Conservation (phyloP, 2,329 filamentous ascomycete species). For the Hymenoscyphus albidus region DNA sequence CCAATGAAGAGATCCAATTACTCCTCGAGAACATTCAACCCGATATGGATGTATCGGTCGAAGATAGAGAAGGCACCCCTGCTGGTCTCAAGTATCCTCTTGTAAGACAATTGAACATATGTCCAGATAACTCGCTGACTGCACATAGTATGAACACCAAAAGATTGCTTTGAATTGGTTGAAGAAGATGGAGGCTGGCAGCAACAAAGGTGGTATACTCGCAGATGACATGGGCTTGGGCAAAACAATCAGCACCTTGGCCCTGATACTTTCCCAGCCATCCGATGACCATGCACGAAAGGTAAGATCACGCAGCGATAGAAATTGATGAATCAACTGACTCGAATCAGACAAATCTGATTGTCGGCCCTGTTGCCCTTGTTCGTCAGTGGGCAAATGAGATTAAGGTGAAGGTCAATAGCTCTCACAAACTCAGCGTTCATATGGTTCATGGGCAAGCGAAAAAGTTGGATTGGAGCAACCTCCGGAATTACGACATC, state of each 20-base stretch:
- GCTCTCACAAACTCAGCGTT: conserved; percentile 56
- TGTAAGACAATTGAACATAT: conserved; percentile 16
- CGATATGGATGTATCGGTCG: conserved; percentile 60
- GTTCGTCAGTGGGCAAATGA: conserved; percentile 83
- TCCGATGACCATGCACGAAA: conserved; percentile 46
- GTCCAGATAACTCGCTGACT: conserved; percentile 15
- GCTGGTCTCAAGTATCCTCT: conserved; percentile 63
- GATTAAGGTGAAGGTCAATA: conserved; percentile 65
- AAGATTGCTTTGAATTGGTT: conserved; percentile 75
- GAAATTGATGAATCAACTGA: conserved; percentile 15
- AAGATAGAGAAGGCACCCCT: conserved; percentile 65
- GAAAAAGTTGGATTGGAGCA: conserved; percentile 55
- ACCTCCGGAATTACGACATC: conserved; percentile 65
- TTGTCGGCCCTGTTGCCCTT: conserved; percentile 75
- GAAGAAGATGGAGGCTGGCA: conserved; percentile 66
- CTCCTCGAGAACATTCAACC: conserved; percentile 70
- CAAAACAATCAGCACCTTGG: conserved; percentile 78
- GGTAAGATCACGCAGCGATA: conserved; percentile 19
- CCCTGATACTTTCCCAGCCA: conserved; percentile 57
- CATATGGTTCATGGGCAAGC: conserved; percentile 63
- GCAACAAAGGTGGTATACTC: conserved; percentile 68
- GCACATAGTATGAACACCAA: conserved; percentile 66
- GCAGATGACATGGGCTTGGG: conserved; percentile 82
- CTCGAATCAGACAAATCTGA: conserved; percentile 63
- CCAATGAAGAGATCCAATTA: conserved; percentile 64